These are phyloP conservation scores for Lecanicillium sp. DNA, from an alignment of 2,329 filamentous ascomycete genomes.

Conservation along the genomic window DNA sequence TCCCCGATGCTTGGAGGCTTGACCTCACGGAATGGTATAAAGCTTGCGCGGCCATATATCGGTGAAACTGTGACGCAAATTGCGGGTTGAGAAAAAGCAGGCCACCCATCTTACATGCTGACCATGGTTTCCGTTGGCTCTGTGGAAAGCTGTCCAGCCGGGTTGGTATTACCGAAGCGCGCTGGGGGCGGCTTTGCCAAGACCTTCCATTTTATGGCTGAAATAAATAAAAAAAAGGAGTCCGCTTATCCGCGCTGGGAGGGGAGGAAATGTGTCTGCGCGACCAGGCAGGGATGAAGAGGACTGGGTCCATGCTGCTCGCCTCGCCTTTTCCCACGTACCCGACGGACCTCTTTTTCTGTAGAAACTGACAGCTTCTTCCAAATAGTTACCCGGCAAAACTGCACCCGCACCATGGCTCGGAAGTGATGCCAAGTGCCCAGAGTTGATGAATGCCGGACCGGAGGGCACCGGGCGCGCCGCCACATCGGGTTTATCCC, in stretches of 20 bases:
- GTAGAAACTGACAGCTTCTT: no score
- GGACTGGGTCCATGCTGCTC: background rate
- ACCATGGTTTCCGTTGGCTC: background rate
- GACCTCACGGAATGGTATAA: no score
- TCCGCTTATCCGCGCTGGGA: no score
- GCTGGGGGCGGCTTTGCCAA: background rate
- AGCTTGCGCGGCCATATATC: background rate
- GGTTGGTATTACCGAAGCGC: no score
- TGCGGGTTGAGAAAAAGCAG: background rate
- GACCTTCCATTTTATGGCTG: background rate
- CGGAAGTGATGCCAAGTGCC: background rate
- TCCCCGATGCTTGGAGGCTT: background rate
- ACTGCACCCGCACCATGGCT: background rate
- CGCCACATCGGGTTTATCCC: slow-evolving; percentile 11
- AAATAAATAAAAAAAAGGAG: background rate
- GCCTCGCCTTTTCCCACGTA: background rate
- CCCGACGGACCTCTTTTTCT: background rate
- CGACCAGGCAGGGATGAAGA: background rate
- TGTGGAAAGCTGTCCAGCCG: no score
- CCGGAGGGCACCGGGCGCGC: background rate
- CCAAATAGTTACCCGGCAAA: background rate
- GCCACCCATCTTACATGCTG: background rate
- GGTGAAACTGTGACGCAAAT: background rate
- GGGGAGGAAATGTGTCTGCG: no score
- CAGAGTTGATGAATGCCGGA: background rate